Evolutionary conservation across 2,329 filamentous ascomycete species (phyloP).

Genomic region (Fusarium multiceps): DNA sequence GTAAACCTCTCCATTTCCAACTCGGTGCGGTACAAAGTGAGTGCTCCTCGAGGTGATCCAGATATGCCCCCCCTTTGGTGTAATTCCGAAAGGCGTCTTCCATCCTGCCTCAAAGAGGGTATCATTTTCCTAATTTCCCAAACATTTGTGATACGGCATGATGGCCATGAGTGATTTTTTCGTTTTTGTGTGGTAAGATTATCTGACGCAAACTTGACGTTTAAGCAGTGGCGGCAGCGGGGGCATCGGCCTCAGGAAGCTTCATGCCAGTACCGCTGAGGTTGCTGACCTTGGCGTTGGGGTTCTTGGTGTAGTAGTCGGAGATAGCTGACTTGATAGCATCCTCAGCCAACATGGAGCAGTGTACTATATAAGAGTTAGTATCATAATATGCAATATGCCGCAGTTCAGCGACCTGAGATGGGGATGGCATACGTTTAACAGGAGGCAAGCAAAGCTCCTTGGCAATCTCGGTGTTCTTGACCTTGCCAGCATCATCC

Average conservation of each 20-base stretch:
- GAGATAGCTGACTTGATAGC: constrained; percentile 91
- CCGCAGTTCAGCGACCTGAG: constrained; percentile 4
- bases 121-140: constrained; percentile 44
- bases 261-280: constrained; percentile 78
- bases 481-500: constrained; percentile 90
- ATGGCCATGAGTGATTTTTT: constrained; percentile 17
- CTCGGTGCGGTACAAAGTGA: constrained; percentile 10
- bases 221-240: constrained; percentile 49
- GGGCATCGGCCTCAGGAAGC: constrained; percentile 67
- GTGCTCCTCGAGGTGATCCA: constrained; percentile 4
- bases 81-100: constrained; percentile 20
- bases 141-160: constrained; percentile 14
- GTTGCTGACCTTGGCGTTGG: constrained; percentile 76
- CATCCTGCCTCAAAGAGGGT: constrained; percentile 42
- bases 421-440: constrained; percentile 71
- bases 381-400: constrained; percentile 31
- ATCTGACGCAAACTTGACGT: background rate
- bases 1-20: background rate
- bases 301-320: constrained; percentile 93
- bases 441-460: constrained; percentile 91
- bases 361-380: constrained; percentile 73
- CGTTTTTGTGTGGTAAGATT: constrained; percentile 17
- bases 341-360: constrained; percentile 91
- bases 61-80: constrained; percentile 15
- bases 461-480: constrained; percentile 98